Conservation (phyloP, 2,329 filamentous ascomycete species). For the Cercospora nicotianae region DNA sequence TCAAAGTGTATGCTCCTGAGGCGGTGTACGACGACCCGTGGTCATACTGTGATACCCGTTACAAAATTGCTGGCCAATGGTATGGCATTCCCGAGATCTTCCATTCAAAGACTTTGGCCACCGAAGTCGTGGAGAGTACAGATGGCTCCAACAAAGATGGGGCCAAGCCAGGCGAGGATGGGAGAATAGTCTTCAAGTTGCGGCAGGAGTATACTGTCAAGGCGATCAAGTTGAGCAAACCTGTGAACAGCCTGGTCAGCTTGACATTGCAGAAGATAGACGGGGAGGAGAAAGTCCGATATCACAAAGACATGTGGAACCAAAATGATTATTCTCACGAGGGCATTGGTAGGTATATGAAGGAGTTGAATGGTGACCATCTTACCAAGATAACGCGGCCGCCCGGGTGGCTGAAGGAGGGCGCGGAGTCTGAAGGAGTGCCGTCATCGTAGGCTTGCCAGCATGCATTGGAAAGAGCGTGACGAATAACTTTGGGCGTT, state of each 20-base stretch:
- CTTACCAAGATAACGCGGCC: slow-evolving; percentile 9
- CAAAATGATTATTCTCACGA: slow-evolving; percentile 52
- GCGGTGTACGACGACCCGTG: slow-evolving; percentile 52
- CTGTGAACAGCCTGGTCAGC: slow-evolving; percentile 46
- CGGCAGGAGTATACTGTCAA: slow-evolving; percentile 51
- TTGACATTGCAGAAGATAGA: slow-evolving; percentile 38
- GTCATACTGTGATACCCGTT: slow-evolving; percentile 49
- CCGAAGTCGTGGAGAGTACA: slow-evolving; percentile 19
- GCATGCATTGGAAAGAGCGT: not conserved
- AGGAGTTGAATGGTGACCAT: slow-evolving; percentile 49
- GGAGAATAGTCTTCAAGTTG: slow-evolving; percentile 51
- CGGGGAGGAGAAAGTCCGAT: slow-evolving; percentile 44
- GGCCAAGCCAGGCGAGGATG: slow-evolving; percentile 35
- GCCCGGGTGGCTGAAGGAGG: slow-evolving; percentile 7
- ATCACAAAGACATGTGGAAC: slow-evolving; percentile 55
- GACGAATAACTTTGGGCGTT: not conserved
- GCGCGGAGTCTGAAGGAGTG: slow-evolving; percentile 3
- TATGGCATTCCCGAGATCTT: slow-evolving; percentile 40
- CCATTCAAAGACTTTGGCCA: slow-evolving; percentile 16
- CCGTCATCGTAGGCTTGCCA: not conserved
- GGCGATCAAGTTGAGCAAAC: slow-evolving; percentile 40
- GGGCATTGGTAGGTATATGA: slow-evolving; percentile 50
- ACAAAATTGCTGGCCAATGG: slow-evolving; percentile 56
- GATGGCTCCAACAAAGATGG: not conserved
- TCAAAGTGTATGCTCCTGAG: slow-evolving; percentile 51